Percentiles rank a stretch among this genome's conserved stretches.
These are phyloP conservation scores for Leccinum broughii DNA, from an alignment of 768 basidiomycete species.

Conservation along the genomic window DNA sequence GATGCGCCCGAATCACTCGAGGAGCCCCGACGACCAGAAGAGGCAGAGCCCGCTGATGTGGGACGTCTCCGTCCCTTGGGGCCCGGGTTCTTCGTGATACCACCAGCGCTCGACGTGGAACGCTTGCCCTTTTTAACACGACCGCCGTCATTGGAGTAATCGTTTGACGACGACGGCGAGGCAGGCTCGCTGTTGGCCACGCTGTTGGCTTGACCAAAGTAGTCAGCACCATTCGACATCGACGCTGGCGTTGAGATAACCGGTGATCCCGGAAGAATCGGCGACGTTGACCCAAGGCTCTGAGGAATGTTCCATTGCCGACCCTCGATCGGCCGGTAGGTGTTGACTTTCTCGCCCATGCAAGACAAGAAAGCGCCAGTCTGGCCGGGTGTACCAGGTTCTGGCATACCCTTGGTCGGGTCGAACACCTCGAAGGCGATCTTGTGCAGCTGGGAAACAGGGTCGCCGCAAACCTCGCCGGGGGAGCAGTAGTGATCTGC, in stretches of 20 bases:
- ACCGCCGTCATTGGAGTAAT: slow-evolving; percentile 79
- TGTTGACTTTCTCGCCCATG: slow-evolving; percentile 93
- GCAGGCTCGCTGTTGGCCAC: slow-evolving; percentile 68
- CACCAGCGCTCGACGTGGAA: slow-evolving; percentile 67
- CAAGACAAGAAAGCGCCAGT: slow-evolving; percentile 86
- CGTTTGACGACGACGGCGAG: slow-evolving; percentile 59
- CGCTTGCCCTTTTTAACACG: slow-evolving; percentile 80
- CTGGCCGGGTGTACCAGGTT: slow-evolving; percentile 73
- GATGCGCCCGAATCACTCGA: slow-evolving; percentile 67
- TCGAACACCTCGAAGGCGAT: slow-evolving; percentile 93
- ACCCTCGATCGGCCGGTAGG: slow-evolving; percentile 81
- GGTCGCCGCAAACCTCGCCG: slow-evolving; percentile 90
- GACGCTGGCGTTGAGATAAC: slow-evolving; percentile 63
- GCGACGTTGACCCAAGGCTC: slow-evolving; percentile 49
- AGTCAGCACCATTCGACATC: slow-evolving; percentile 54
- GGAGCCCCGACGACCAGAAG: slow-evolving; percentile 66
- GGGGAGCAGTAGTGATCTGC: slow-evolving; percentile 80
- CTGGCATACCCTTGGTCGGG: slow-evolving; percentile 62
- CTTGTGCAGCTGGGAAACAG: slow-evolving; percentile 95
- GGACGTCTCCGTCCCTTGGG: slow-evolving; percentile 66
- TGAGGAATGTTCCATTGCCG: slow-evolving; percentile 69
- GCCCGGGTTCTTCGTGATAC: slow-evolving; percentile 35
- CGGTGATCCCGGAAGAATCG: slow-evolving; percentile 68
- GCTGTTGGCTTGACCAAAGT: slow-evolving; percentile 50
- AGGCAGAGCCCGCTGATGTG: slow-evolving; percentile 71